phyloP scores from a whole-genome alignment of 495 filamentous ascomycete species.

The Penicillium malachiteum region DNA sequence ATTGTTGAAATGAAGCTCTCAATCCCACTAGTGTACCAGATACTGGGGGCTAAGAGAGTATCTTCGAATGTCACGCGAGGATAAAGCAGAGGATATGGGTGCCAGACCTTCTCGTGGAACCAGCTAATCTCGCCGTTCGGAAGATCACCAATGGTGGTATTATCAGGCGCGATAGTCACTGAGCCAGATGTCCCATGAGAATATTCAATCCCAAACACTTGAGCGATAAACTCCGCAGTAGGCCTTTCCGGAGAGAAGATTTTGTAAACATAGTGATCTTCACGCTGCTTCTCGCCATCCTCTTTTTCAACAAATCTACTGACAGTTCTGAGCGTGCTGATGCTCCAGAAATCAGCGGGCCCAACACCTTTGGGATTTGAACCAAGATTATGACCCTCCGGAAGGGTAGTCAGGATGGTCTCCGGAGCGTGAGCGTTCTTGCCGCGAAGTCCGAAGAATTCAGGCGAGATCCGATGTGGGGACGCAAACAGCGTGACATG shows the following conservation, averaged over 20 bases:
- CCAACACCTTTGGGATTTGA: slow-evolving; percentile 58
- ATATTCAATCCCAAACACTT: slow-evolving; percentile 35
- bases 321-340: slow-evolving; percentile 71
- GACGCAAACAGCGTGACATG: slow-evolving; percentile 90
- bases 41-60: slow-evolving; percentile 54
- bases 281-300: slow-evolving; percentile 29
- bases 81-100: slow-evolving; percentile 79
- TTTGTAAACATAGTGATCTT: slow-evolving; percentile 84
- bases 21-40: slow-evolving; percentile 93
- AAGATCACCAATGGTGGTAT: slow-evolving; percentile 36
- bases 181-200: slow-evolving; percentile 11
- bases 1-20: slow-evolving; percentile 96
- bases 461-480: slow-evolving; percentile 62
- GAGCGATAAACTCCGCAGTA: slow-evolving; percentile 60
- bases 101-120: slow-evolving; percentile 74
- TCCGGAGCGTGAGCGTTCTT: slow-evolving; percentile 58
- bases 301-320: slow-evolving; percentile 52
- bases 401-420: slow-evolving; percentile 80
- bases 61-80: slow-evolving; percentile 90
- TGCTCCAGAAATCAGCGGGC: slow-evolving; percentile 78
- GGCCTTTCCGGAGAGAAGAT: slow-evolving; percentile 81
- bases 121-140: slow-evolving; percentile 63
- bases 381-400: slow-evolving; percentile 50
- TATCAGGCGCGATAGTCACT: slow-evolving; percentile 7
- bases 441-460: slow-evolving; percentile 64